Percentiles rank a stretch among this genome's conserved stretches.
Conservation (phyloP, 306 rosid genomes). For the Prunus dulcis region DNA sequence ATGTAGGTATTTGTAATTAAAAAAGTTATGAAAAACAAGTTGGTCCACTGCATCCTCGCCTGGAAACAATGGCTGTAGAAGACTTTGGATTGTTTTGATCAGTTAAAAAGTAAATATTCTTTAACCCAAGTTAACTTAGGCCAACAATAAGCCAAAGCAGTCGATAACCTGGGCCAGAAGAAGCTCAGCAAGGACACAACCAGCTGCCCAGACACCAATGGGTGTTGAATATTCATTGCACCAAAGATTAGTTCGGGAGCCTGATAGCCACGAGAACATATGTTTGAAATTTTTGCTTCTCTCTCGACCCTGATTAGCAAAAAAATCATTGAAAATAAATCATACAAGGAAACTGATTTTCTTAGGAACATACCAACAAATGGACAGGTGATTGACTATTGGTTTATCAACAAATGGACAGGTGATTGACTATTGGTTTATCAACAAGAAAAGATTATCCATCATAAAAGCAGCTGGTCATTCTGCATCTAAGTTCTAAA, state of each 20-base stretch:
- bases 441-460: no score
- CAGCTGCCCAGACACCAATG: conserved; percentile 86
- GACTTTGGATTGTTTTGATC: conserved; percentile 33
- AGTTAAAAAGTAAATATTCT: conserved; percentile 13
- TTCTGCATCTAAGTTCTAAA: no score
- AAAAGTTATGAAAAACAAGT: conserved; percentile 34
- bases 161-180: conserved; percentile 72
- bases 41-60: conserved; percentile 88
- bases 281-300: conserved; percentile 29
- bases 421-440: no score
- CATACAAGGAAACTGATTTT: no score
- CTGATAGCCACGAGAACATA: conserved; percentile 85
- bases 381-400: no score
- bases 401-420: no score
- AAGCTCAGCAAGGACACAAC: conserved; percentile 94
- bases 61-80: conserved; percentile 73
- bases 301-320: no score
- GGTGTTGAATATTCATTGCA: conserved; percentile 79
- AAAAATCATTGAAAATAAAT: no score
- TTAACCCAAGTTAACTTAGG: neutral
- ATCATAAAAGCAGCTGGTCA: no score
- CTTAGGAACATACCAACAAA: no score
- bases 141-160: neutral
- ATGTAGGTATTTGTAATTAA: no score
- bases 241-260: conserved; percentile 94